phyloP scores from a whole-genome alignment of 805 yeast genomes.

The Metschnikowia kunwiensis region DNA sequence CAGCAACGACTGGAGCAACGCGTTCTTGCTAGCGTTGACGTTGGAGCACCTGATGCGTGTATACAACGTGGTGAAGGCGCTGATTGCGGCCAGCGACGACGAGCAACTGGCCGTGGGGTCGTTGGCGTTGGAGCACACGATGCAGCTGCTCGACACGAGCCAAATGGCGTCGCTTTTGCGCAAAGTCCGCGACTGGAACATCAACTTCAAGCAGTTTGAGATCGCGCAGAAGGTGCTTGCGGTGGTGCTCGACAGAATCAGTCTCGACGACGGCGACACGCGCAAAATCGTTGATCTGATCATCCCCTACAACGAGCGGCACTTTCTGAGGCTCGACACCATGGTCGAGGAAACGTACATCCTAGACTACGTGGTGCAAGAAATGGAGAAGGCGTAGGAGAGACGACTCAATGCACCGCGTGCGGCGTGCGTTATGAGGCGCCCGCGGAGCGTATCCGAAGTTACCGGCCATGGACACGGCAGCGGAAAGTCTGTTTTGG shows the following conservation, averaged over 20 bases:
- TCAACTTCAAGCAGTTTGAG: conserved; percentile 75
- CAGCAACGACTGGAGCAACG: conserved; percentile 79
- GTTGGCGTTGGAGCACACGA: conserved; percentile 57
- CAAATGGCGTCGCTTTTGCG: conserved; percentile 61
- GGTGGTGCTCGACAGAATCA: conserved; percentile 56
- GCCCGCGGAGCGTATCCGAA: no score
- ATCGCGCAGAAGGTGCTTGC: conserved; percentile 76
- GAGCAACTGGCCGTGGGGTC: conserved; percentile 53
- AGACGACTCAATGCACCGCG: no score
- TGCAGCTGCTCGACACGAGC: conserved; percentile 54
- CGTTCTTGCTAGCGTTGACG: conserved; percentile 79
- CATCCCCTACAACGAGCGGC: conserved; percentile 87
- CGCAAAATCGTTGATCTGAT: conserved; percentile 69
- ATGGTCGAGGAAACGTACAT: conserved; percentile 82
- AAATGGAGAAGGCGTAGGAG: conserved; percentile 46
- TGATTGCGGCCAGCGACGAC: conserved; percentile 52
- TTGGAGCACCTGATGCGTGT: conserved; percentile 88
- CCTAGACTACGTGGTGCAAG: conserved; percentile 77
- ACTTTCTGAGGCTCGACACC: conserved; percentile 70
- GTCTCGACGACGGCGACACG: conserved; percentile 60
- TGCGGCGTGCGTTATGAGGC: not conserved
- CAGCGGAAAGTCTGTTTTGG: no score
- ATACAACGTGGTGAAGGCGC: conserved; percentile 68
- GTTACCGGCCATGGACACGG: no score
- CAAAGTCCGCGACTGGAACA: conserved; percentile 92